Conservation (phyloP, 2,329 filamentous ascomycete genomes). For the Xylariomycetidae sp. region DNA sequence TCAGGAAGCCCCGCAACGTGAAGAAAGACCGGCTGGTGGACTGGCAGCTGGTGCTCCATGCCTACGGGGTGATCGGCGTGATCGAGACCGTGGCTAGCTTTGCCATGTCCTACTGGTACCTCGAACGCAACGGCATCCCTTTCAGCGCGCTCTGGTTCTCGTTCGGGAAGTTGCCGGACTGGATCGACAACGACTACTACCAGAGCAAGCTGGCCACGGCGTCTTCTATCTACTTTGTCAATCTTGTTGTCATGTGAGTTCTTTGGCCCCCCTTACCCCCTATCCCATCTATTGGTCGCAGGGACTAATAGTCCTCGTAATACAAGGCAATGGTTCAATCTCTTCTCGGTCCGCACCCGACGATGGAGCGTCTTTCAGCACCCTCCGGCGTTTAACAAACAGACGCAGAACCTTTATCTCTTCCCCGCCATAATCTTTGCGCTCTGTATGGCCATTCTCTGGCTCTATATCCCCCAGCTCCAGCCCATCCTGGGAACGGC, state of each 20-base stretch:
- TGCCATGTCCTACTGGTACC: slow-evolving; percentile 64
- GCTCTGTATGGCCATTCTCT: slow-evolving; percentile 64
- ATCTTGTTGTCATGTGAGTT: slow-evolving; percentile 68
- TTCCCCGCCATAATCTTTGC: slow-evolving; percentile 69
- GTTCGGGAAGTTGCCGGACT: slow-evolving; percentile 51
- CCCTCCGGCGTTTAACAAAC: slow-evolving; percentile 60
- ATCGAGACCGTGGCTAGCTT: slow-evolving; percentile 57
- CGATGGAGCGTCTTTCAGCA: slow-evolving; percentile 68
- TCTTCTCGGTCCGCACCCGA: slow-evolving; percentile 64
- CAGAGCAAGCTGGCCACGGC: slow-evolving; percentile 55
- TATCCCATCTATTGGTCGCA: too few species aligned
- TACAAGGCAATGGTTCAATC: slow-evolving; percentile 68
- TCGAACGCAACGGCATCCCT: slow-evolving; percentile 56
- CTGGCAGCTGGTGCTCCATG: slow-evolving; percentile 66
- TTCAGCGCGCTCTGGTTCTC: slow-evolving; percentile 65
- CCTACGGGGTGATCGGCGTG: slow-evolving; percentile 67
- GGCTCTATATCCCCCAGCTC: slow-evolving; percentile 62
- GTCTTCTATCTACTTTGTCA: slow-evolving; percentile 75
- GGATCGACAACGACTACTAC: slow-evolving; percentile 51
- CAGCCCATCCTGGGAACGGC: slow-evolving; percentile 58
- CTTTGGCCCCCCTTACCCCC: too few species aligned
- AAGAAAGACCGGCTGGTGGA: slow-evolving; percentile 70
- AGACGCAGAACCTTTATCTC: slow-evolving; percentile 62
- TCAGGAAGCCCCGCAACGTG: slow-evolving; percentile 62
- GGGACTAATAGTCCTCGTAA: too few species aligned